Percentiles rank a stretch among this genome's conserved stretches.
Conservation (phyloP, 306 rosid genomes). For the Quercus cerris region DNA sequence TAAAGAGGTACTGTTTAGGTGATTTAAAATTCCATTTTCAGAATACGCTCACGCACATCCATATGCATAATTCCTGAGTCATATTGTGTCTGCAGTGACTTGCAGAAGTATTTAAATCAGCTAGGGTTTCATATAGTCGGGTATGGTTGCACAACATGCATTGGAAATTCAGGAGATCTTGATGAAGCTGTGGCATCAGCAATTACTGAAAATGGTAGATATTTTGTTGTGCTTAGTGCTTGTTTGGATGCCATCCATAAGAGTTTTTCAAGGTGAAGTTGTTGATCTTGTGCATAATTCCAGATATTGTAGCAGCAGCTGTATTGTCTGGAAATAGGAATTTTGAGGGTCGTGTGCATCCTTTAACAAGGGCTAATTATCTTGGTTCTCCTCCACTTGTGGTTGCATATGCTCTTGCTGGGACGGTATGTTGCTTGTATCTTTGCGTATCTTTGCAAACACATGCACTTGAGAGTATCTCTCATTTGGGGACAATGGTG, state of each 20-base stretch:
- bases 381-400: slow-evolving; percentile 99
- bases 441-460: not conserved
- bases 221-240: slow-evolving; percentile 5
- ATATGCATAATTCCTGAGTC: slow-evolving; percentile 17
- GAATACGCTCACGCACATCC: not conserved
- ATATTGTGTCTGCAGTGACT: slow-evolving; percentile 49
- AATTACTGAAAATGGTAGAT: slow-evolving; percentile 75
- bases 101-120: slow-evolving; percentile 87
- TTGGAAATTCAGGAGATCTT: slow-evolving; percentile 95
- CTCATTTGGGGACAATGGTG: slow-evolving; percentile 32
- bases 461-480: slow-evolving; percentile 14
- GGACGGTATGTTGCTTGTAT: slow-evolving; percentile 65
- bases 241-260: slow-evolving; percentile 9
- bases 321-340: slow-evolving; percentile 98
- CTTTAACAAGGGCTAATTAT: slow-evolving; percentile 91
- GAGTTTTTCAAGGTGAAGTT: slow-evolving; percentile 8
- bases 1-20: slow-evolving; percentile 54
- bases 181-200: slow-evolving; percentile 83
- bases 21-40: slow-evolving; percentile 1
- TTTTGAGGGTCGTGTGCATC: slow-evolving; percentile 97
- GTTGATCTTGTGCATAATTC: slow-evolving; percentile 19
- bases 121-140: slow-evolving; percentile 91
- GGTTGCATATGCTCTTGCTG: slow-evolving; percentile 97
- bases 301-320: slow-evolving; percentile 92
- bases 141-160: slow-evolving; percentile 98